Base-by-base conservation (phyloP, 1,284 basidiomycete genomes). In the Testicularia cyperi region DNA sequence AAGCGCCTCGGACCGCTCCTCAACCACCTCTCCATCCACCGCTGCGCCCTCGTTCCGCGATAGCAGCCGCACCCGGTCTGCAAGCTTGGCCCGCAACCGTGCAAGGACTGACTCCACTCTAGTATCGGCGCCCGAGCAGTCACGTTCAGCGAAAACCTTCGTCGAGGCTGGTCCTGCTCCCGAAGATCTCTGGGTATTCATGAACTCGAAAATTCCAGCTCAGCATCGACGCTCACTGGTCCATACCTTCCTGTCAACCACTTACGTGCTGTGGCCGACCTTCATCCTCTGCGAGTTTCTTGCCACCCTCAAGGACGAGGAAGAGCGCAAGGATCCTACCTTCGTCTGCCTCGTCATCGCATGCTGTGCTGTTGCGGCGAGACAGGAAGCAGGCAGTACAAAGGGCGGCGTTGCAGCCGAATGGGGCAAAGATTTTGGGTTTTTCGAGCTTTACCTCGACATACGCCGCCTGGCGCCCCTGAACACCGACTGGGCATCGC, bases 341-440 rank as follows among this genome's bases (percentile, higher is more conserved):
- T 63, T 63, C 25, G 48, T 63, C 36, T 53, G 48, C 37, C 60
- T 63, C 15, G 46, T 63, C 40, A 63, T 63, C 22, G 53, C 60
- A 8, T 49, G 53, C 26, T 63, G 60, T 23, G 60, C 60, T 5
- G 46, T 63, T 14, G 53, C 58, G 6, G 58, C 58, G 20, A 47
- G 58, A 6, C 52, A 62, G 32, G 58, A 62, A 35, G 58, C 58
- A n/a, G 58, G 58, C 16, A 57, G 53, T 37, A 34, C 42, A 25
- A 63, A 63, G 29, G 60, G 60, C 9, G 58, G 58, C 3, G 53
- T 43, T 13, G 58, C 58, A 20, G 58, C 58, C 19, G 53, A 62
- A 27, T 62, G 58, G 58, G 58, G 47, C 10, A 38, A 36, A 22
- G 36, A 28, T 19, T 63, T 63, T 29, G 60, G 54, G 22, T 63